Evolutionary conservation across 1,139 yeast species (phyloP).

Genomic region (Diutina ranongensis): DNA sequence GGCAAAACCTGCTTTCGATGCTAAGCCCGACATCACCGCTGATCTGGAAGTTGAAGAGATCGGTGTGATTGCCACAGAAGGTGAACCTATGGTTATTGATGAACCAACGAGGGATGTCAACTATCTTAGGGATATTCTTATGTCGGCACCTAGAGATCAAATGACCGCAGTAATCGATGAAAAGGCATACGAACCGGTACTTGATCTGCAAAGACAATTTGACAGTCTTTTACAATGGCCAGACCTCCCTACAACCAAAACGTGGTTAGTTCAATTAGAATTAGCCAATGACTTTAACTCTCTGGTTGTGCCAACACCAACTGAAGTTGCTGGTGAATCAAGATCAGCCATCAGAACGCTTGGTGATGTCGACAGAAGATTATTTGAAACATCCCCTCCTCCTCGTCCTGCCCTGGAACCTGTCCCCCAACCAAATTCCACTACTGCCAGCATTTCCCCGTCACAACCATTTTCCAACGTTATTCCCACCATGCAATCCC

Average conservation of each 20-base stretch:
- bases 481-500: not conserved
- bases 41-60: not conserved
- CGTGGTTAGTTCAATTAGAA: constrained; percentile 56
- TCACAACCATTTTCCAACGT: not conserved
- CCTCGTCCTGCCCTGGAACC: not conserved
- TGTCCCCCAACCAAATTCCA: not conserved
- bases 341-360: not conserved
- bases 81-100: not conserved
- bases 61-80: not conserved
- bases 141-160: constrained; percentile 11
- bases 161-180: constrained; percentile 39
- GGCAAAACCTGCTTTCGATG: constrained; percentile 12
- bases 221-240: constrained; percentile 19
- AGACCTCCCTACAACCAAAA: constrained; percentile 36
- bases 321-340: not conserved
- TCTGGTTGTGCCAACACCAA: constrained; percentile 21
- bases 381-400: not conserved
- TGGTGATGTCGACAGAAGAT: not conserved
- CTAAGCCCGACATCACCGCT: not conserved
- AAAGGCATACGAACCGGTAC: constrained; percentile 60
- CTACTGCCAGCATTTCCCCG: not conserved
- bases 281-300: constrained; percentile 46
- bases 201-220: constrained; percentile 15
- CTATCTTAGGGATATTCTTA: not conserved
- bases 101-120: not conserved